These are phyloP conservation scores for Jatropha curcas DNA, from an alignment of 345 rosid species.

Conservation along the genomic window DNA sequence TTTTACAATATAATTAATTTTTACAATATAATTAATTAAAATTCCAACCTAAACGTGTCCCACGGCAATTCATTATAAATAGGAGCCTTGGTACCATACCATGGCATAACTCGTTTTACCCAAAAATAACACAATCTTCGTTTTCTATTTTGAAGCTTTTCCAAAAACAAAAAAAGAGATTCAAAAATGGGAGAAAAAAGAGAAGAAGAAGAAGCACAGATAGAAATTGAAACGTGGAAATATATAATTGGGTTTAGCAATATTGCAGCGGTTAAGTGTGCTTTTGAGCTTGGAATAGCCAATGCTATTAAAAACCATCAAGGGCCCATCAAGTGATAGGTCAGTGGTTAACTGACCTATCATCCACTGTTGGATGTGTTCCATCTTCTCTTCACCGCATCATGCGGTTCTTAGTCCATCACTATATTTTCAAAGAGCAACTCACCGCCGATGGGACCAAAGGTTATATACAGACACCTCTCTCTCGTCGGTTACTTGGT, in stretches of 20 bases:
- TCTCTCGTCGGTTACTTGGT: slow-evolving; percentile 59
- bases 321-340: too few relatives aligned
- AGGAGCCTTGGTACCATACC: too few relatives aligned
- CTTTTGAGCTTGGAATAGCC: slow-evolving; percentile 69
- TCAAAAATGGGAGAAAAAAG: background rate
- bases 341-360: too few relatives aligned
- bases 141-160: too few relatives aligned
- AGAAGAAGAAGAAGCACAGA: slow-evolving; percentile 36
- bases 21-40: too few relatives aligned
- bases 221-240: slow-evolving; percentile 54
- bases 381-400: slow-evolving; percentile 54
- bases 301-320: slow-evolving; percentile 55
- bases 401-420: slow-evolving; percentile 64
- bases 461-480: slow-evolving; percentile 49
- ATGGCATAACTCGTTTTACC: too few relatives aligned
- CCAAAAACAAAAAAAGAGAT: background rate
- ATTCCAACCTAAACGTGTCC: too few relatives aligned
- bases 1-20: too few relatives aligned
- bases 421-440: slow-evolving; percentile 42
- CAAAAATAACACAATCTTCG: too few relatives aligned
- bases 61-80: too few relatives aligned
- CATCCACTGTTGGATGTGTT: slow-evolving; percentile 48
- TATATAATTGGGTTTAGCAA: slow-evolving; percentile 53
- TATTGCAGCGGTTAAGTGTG: slow-evolving; percentile 69
- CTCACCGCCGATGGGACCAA: slow-evolving; percentile 20